Evolutionary conservation across 768 basidiomycete genomes (phyloP), one percentile per base, ranked within the genome.

Genomic region (Boletus tylopilopsis): DNA sequence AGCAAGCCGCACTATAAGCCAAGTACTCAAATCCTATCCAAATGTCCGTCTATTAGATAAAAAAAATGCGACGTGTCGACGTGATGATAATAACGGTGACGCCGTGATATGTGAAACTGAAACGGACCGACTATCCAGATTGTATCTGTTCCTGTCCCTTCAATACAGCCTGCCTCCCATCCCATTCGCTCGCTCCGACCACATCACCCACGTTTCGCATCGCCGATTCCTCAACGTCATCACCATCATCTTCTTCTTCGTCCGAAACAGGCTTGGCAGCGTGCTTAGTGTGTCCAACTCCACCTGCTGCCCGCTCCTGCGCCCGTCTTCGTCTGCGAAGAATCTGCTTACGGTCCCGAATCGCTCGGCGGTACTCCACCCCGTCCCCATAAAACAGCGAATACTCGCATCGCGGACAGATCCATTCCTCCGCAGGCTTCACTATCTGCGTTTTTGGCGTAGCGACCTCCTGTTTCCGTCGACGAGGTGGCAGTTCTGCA

Each of bases 401-500:
- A 66, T 93, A 94, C 71, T 98, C 95, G 73, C 95, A 98, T 60
- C 87, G 89, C 54, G 87, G 80, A 65, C 95, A 98, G 50, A 97
- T 85, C 86, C 90, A 96, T 66, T 97, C 95, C 21, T 96, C 92
- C 29, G 70, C 76, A 8, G 84, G 81, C 50, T 81, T 76, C 21
- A 75, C 76, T 45, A 84, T 67, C 51, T 68, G 66, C 23, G 69
- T 19, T 21, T 60, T 58, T 22, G 68, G 49, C 29, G 67, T 52
- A 57, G 66, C 55, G 7, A 53, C 44, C 48, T 58, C 57, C 56
- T 62, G 58, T 42, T 64, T 62, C 38, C 66, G 61, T 48, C 71
- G 67, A 27, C 68, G 76, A 34, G 77, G 73, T 15, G 85, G 80
- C 36, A 90, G 74, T 53, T 86, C 81, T 12, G 86, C 84, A 13